Conservation (phyloP, 1,139 yeast species). For the Torulaspora globosa region DNA sequence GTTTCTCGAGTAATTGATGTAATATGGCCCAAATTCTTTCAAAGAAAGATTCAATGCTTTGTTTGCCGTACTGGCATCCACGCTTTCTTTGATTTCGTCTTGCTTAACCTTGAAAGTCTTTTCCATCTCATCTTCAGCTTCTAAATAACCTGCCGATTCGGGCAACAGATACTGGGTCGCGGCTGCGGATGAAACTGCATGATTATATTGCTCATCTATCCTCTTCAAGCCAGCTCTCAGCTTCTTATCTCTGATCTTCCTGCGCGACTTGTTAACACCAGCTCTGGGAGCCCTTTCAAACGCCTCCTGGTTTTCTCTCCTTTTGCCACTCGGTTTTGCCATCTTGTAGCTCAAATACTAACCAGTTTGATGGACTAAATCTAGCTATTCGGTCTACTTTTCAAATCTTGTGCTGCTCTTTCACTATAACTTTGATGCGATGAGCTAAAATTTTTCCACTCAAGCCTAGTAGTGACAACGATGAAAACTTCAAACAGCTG, state of each 20-base stretch:
- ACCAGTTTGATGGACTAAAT: background rate
- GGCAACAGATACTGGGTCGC: constrained; percentile 80
- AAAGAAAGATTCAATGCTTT: constrained; percentile 73
- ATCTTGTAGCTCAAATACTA: constrained; percentile 1
- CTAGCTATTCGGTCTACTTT: background rate
- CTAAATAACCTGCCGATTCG: constrained; percentile 80
- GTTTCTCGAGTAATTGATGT: constrained; percentile 73
- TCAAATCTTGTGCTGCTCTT: background rate
- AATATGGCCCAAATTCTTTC: constrained; percentile 82
- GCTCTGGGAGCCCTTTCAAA: constrained; percentile 31
- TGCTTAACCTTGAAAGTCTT: constrained; percentile 82
- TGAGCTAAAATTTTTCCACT: constrained; percentile 11
- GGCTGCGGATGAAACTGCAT: constrained; percentile 77
- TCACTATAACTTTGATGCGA: constrained; percentile 4
- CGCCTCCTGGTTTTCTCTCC: constrained; percentile 29
- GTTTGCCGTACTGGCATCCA: constrained; percentile 69
- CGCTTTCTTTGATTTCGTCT: constrained; percentile 70
- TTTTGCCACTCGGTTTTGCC: constrained; percentile 9
- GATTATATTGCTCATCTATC: constrained; percentile 68
- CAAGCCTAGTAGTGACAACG: background rate
- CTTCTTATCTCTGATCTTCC: constrained; percentile 50
- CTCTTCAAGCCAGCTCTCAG: constrained; percentile 61
- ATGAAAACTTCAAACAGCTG: background rate
- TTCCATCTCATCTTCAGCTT: constrained; percentile 89
- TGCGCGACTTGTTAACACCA: constrained; percentile 18